phyloP scores from a whole-genome alignment of 2,329 filamentous ascomycete species.

The Fusarium torulosum region DNA sequence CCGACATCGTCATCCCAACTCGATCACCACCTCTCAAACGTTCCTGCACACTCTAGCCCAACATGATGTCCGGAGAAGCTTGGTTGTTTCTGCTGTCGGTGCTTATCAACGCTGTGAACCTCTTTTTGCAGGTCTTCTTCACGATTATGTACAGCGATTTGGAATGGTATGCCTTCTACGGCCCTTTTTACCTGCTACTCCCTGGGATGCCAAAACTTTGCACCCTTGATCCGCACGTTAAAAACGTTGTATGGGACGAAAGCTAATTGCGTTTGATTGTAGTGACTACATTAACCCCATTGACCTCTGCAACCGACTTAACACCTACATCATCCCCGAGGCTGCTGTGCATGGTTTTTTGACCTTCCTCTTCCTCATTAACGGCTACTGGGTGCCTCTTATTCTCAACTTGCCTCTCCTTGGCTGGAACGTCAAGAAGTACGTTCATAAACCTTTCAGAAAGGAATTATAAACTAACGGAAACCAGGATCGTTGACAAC shows the following conservation, averaged over 20 bases:
- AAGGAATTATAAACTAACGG: slow-evolving; percentile 38
- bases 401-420: slow-evolving; percentile 92
- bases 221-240: slow-evolving; percentile 32
- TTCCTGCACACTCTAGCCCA: slow-evolving; percentile 40
- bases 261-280: slow-evolving; percentile 41
- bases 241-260: slow-evolving; percentile 12
- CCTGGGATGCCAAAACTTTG: slow-evolving; percentile 30
- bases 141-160: slow-evolving; percentile 99
- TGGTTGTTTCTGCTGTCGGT: slow-evolving; percentile 98
- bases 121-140: slow-evolving; percentile 99
- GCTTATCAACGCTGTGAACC: slow-evolving; percentile 99
- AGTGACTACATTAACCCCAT: slow-evolving; percentile 99
- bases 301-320: slow-evolving; percentile 99
- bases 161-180: slow-evolving; percentile 81
- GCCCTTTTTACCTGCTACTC: slow-evolving; percentile 14
- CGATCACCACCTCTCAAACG: slow-evolving; percentile 17
- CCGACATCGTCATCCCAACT: slow-evolving; percentile 31
- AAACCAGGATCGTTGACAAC: slow-evolving; percentile 89
- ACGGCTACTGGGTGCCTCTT: slow-evolving; percentile 97
- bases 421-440: slow-evolving; percentile 98
- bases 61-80: slow-evolving; percentile 91
- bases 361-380: slow-evolving; percentile 96
- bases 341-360: slow-evolving; percentile 97
- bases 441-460: slow-evolving; percentile 56
- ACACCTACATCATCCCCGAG: slow-evolving; percentile 99